Evolutionary conservation across 1,139 yeast species (phyloP).

Genomic region (Pichia sp.): DNA sequence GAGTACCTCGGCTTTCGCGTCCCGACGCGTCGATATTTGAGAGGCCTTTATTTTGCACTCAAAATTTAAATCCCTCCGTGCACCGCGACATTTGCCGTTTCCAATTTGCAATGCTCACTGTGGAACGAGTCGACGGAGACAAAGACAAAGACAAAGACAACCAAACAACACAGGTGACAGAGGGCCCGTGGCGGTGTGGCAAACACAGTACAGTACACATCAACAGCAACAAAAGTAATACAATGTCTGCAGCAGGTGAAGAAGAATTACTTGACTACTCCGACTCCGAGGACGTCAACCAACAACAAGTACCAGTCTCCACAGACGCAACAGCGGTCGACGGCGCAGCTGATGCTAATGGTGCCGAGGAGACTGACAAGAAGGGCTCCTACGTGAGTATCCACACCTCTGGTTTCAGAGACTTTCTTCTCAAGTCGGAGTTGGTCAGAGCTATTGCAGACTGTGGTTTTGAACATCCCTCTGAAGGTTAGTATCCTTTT

Average conservation of each 20-base stretch:
- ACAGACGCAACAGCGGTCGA: constrained; percentile 48
- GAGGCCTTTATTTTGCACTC: no score
- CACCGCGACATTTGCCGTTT: no score
- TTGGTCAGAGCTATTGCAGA: constrained; percentile 95
- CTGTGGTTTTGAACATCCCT: constrained; percentile 99
- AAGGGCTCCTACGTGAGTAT: constrained; percentile 98
- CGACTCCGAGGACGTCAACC: constrained; percentile 89
- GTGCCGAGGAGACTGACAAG: constrained; percentile 61
- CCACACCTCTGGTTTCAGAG: constrained; percentile 98
- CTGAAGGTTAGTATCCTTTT: constrained; percentile 71
- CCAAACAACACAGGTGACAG: no score
- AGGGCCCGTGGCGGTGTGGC: no score
- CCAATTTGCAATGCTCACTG: no score
- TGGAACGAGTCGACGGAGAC: no score
- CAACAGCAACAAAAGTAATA: background rate
- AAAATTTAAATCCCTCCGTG: no score
- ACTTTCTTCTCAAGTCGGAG: constrained; percentile 93
- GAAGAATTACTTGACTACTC: constrained; percentile 98
- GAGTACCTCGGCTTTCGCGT: no score
- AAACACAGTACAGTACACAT: no score
- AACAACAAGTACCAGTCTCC: constrained; percentile 41
- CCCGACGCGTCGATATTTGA: no score
- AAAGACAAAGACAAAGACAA: no score
- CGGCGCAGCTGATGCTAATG: constrained; percentile 46
- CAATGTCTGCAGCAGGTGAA: constrained; percentile 90